Evolutionary conservation across 2,329 filamentous ascomycete genomes (phyloP).

Genomic region (Neoarthrinium moseri): DNA sequence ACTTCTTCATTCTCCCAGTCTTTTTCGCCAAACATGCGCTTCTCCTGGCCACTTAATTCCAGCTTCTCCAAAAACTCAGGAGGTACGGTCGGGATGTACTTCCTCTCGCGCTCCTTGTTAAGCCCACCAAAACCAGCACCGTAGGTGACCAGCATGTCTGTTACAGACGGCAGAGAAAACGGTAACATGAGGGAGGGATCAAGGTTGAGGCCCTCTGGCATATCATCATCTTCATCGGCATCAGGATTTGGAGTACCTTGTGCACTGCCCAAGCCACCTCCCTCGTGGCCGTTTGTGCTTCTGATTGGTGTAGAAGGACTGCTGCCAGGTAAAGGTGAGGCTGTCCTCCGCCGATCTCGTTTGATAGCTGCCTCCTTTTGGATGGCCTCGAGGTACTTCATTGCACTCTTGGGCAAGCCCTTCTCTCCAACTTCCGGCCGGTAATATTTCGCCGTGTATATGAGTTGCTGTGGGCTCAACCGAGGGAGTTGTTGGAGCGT

Average conservation of each 20-base stretch:
- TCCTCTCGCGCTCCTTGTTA: conserved; percentile 86
- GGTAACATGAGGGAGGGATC: conserved; percentile 91
- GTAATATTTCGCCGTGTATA: conserved; percentile 91
- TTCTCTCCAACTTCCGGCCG: conserved; percentile 94
- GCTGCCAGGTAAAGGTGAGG: conserved; percentile 30
- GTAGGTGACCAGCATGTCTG: conserved; percentile 95
- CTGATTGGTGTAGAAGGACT: conserved; percentile 34
- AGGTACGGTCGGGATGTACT: conserved; percentile 94
- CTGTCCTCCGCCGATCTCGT: conserved; percentile 51
- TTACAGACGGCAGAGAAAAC: conserved; percentile 92
- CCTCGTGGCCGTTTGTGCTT: conserved; percentile 40
- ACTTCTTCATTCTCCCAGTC: conserved; percentile 69
- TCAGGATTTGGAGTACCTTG: conserved; percentile 39
- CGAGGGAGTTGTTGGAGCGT: conserved; percentile 87
- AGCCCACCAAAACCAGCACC: conserved; percentile 92
- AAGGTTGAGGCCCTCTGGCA: conserved; percentile 73
- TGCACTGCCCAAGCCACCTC: conserved; percentile 39
- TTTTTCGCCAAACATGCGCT: conserved; percentile 60
- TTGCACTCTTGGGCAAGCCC: conserved; percentile 79
- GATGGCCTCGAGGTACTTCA: conserved; percentile 79
- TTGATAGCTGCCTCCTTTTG: conserved; percentile 70
- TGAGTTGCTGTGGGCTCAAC: conserved; percentile 81
- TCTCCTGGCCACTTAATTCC: conserved; percentile 57
- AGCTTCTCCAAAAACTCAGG: conserved; percentile 90
- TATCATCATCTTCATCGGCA: conserved; percentile 64